Evolutionary conservation across 2,329 filamentous ascomycete genomes (phyloP), one percentile per base, ranked within the genome.

Genomic region (Alternaria sp.): DNA sequence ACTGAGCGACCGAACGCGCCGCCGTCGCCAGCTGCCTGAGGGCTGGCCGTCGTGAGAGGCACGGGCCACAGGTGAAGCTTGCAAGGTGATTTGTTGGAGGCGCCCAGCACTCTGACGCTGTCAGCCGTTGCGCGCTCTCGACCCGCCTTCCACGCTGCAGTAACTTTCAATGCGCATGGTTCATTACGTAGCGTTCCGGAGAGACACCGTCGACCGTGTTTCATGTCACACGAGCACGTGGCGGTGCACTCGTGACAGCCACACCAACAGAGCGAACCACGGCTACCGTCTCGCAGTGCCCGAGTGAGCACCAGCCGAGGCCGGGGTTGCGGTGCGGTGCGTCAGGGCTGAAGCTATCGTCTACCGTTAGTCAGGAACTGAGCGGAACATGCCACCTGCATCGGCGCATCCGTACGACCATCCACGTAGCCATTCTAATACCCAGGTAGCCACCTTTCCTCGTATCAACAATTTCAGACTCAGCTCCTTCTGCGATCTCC

Each of bases 61-160:
- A 54, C 57, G 32, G 56, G 28, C 51, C 44, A 26, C 32, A 6
- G 7, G 25, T 59, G 55, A 56, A 50, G 45, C 43, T 6, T 30
- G 47, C n/a, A 28, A 36, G 45, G 17, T 46, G 49, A 66, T 66
- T 65, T 59, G 62, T 55, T 55, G 47, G 12, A 56, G 23, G 59
- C 57, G 44, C 25, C 30, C 25, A 19, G 36, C 26, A 36, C 26
- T 26, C 44, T 40, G 21, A 32, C 54, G 26, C 55, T 47, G 55
- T 54, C 60, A 62, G 49, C 54, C 60, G 55, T 62, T 40, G 55
- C 54, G 26, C 54, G 32, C 46, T 45, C 50, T 47, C 17, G 23
- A 46, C 44, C 23, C 45, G 51, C 21, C 32, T 54, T 19, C 17
- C 30, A 55, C 50, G 59, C 59, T 43, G 52, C 36, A 40, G 36